Conservation (phyloP, 371 early-diverging fungal genomes). For the Rhizopus delemar region DNA sequence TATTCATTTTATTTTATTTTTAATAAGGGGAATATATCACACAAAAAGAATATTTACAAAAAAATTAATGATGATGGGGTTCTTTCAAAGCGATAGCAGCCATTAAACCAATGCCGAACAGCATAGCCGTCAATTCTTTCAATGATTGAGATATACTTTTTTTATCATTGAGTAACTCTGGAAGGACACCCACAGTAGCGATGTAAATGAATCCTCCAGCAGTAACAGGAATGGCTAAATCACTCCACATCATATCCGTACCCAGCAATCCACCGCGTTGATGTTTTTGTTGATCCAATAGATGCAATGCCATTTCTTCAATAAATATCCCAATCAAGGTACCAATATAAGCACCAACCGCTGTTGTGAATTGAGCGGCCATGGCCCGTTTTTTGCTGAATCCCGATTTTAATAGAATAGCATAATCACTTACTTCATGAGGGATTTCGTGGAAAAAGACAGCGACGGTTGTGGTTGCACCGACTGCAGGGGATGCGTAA, state of each 20-base stretch:
- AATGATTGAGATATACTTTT: conserved; percentile 56
- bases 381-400: conserved; percentile 72
- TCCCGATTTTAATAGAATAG: conserved; percentile 81
- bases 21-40: too few relatives aligned
- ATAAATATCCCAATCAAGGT: conserved; percentile 78
- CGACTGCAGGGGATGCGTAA: conserved; percentile 75
- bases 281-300: not conserved
- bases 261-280: conserved; percentile 45
- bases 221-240: conserved; percentile 80
- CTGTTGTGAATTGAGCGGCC: conserved; percentile 78
- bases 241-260: conserved; percentile 48
- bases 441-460: conserved; percentile 91
- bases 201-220: conserved; percentile 89
- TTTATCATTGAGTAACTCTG: conserved; percentile 73
- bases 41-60: not conserved
- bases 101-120: conserved; percentile 68
- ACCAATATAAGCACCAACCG: conserved; percentile 79
- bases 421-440: conserved; percentile 89
- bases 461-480: conserved; percentile 81
- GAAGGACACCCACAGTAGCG: conserved; percentile 82
- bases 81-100: conserved; percentile 66
- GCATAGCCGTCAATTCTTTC: conserved; percentile 62
- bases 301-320: conserved; percentile 56
- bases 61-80: conserved; percentile 13
- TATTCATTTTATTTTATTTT: too few relatives aligned